These are phyloP conservation scores for Lagerstroemia speciosa DNA, from an alignment of 345 rosid genomes.

Conservation along the genomic window DNA sequence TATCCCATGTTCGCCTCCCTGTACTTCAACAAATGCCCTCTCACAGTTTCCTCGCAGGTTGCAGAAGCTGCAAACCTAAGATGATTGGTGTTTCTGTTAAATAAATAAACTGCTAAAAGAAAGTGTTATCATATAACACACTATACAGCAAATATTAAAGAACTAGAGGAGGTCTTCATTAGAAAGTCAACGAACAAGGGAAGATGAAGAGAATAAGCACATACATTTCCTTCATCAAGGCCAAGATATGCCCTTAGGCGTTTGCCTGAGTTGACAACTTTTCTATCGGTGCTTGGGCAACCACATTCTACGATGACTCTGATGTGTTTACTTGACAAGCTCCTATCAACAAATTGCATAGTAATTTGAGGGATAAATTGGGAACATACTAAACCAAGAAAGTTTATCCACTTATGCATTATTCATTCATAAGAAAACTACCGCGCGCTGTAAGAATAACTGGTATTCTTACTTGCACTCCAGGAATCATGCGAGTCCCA, in stretches of 20 bases:
- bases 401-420: neutral
- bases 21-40: slow-evolving; percentile 65
- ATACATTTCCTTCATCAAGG: slow-evolving; percentile 65
- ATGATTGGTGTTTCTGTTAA: slow-evolving; percentile 6
- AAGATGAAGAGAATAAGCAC: slow-evolving; percentile 16
- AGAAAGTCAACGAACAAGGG: neutral
- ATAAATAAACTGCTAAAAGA: neutral
- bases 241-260: slow-evolving; percentile 67
- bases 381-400: neutral
- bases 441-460: neutral
- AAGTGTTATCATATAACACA: neutral
- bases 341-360: slow-evolving; percentile 28
- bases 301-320: slow-evolving; percentile 53
- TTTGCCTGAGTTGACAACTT: slow-evolving; percentile 86
- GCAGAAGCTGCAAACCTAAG: slow-evolving; percentile 84
- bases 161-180: neutral
- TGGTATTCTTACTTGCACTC: neutral
- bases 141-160: neutral
- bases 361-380: neutral
- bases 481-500: neutral
- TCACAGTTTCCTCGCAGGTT: slow-evolving; percentile 79
- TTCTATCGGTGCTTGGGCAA: slow-evolving; percentile 85
- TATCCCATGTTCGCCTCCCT: slow-evolving; percentile 53
- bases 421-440: neutral
- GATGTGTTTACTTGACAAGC: slow-evolving; percentile 64